These are phyloP conservation scores for Taphrina wiesneri DNA, from an alignment of 1,139 yeast species.

Conservation along the genomic window DNA sequence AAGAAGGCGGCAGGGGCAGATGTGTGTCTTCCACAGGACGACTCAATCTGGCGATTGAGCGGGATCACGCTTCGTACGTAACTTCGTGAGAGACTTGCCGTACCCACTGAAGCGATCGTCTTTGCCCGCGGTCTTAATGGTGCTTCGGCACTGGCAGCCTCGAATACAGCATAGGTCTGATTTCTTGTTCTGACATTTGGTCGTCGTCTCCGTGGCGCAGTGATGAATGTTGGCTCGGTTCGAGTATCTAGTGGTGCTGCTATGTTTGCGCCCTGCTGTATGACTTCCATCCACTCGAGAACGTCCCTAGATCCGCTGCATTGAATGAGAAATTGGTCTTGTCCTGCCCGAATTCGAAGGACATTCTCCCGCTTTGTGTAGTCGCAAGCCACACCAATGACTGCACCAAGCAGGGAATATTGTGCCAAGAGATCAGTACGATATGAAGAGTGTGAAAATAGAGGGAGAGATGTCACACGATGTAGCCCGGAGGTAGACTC, in stretches of 20 bases:
- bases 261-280: slow-evolving; percentile 49
- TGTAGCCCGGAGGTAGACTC: background rate
- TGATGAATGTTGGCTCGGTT: slow-evolving; percentile 11
- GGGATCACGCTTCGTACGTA: slow-evolving; percentile 4
- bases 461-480: background rate
- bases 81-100: background rate
- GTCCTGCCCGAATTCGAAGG: slow-evolving; percentile 64
- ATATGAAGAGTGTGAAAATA: background rate
- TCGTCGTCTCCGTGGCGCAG: slow-evolving; percentile 26
- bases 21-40: background rate
- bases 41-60: background rate
- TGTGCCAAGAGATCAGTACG: background rate
- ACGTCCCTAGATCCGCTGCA: slow-evolving; percentile 55
- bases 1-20: background rate
- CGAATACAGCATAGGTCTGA: slow-evolving; percentile 26
- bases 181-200: background rate
- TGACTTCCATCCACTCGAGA: slow-evolving; percentile 61
- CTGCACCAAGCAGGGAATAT: slow-evolving; percentile 28
- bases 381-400: slow-evolving; percentile 63
- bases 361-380: slow-evolving; percentile 62
- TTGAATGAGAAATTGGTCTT: slow-evolving; percentile 63
- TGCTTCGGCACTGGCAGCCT: slow-evolving; percentile 18
- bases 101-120: background rate
- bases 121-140: slow-evolving; percentile 15
- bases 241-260: slow-evolving; percentile 40